phyloP scores from a whole-genome alignment of 2,329 filamentous ascomycete species.

The Sordariomycetes sp. region DNA sequence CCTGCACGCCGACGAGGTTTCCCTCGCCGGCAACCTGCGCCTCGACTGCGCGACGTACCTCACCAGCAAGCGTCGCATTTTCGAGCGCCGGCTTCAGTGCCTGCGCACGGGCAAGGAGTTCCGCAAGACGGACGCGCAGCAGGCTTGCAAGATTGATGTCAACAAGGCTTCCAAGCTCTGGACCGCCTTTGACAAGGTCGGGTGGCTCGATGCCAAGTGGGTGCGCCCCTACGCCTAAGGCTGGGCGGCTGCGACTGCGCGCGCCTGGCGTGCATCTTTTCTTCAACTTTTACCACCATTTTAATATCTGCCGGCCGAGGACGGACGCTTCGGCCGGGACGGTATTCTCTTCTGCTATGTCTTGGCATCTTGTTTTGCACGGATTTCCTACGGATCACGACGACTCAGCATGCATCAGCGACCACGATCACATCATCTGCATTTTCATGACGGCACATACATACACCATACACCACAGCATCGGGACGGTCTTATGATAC shows the following conservation, averaged over 20 bases:
- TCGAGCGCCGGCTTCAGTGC: slow-evolving; percentile 63
- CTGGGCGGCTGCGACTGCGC: slow-evolving; percentile 3
- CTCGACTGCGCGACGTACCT: slow-evolving; percentile 84
- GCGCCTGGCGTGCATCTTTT: too few species aligned
- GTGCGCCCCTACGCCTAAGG: slow-evolving; percentile 24
- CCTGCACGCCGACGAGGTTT: slow-evolving; percentile 70
- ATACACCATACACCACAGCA: slow-evolving; percentile 13
- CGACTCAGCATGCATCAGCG: too few species aligned
- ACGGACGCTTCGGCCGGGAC: too few species aligned
- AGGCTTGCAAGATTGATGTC: slow-evolving; percentile 96
- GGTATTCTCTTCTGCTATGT: too few species aligned
- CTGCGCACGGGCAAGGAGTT: slow-evolving; percentile 70
- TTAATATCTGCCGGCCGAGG: too few species aligned
- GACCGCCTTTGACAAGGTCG: slow-evolving; percentile 79
- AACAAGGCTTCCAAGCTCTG: slow-evolving; percentile 94
- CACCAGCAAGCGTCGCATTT: slow-evolving; percentile 88
- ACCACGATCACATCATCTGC: slow-evolving; percentile 8
- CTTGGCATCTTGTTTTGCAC: too few species aligned
- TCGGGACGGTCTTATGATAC: slow-evolving; percentile 27
- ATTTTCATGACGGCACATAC: slow-evolving; percentile 21
- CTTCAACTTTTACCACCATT: too few species aligned
- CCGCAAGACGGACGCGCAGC: slow-evolving; percentile 89
- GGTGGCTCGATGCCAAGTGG: slow-evolving; percentile 60
- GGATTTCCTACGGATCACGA: too few species aligned
- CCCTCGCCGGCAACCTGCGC: slow-evolving; percentile 67